Evolutionary conservation across 1,284 basidiomycete genomes (phyloP).

Genomic region (Ceratobasidium sp.): DNA sequence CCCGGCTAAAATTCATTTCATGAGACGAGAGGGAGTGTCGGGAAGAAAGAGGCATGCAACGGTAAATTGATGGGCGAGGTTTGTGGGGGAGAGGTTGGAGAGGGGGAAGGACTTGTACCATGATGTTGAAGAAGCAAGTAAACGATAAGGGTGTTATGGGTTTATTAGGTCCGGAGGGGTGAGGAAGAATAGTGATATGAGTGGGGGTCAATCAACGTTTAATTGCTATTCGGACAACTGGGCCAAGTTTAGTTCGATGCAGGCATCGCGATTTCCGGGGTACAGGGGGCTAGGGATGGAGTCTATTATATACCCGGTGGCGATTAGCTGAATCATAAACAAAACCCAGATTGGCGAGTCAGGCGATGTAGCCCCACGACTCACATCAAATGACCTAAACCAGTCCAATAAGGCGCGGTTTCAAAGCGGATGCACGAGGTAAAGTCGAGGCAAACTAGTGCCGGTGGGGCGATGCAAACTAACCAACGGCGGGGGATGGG

Average conservation of each 20-base stretch:
- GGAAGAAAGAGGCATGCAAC: slow-evolving; percentile 15
- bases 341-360: slow-evolving; percentile 28
- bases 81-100: slow-evolving; percentile 29
- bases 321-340: slow-evolving; percentile 30
- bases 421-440: too few species aligned
- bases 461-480: slow-evolving; percentile 16
- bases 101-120: slow-evolving; percentile 29
- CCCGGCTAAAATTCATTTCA: slow-evolving; percentile 10
- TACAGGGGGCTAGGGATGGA: neutral
- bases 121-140: neutral
- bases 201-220: neutral
- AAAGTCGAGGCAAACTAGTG: neutral
- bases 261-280: slow-evolving; percentile 16
- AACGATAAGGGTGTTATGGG: too few species aligned
- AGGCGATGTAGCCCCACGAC: slow-evolving; percentile 16
- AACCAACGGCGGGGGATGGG: slow-evolving; percentile 4
- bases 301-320: slow-evolving; percentile 17
- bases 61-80: slow-evolving; percentile 8
- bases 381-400: slow-evolving; percentile 38
- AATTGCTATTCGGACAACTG: neutral
- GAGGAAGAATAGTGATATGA: too few species aligned
- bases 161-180: too few species aligned
- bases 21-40: slow-evolving; percentile 17
- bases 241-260: slow-evolving; percentile 2
- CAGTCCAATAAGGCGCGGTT: slow-evolving; percentile 5